Conservation (phyloP, 2,329 filamentous ascomycete genomes). For the Aureobasidium sp. region DNA sequence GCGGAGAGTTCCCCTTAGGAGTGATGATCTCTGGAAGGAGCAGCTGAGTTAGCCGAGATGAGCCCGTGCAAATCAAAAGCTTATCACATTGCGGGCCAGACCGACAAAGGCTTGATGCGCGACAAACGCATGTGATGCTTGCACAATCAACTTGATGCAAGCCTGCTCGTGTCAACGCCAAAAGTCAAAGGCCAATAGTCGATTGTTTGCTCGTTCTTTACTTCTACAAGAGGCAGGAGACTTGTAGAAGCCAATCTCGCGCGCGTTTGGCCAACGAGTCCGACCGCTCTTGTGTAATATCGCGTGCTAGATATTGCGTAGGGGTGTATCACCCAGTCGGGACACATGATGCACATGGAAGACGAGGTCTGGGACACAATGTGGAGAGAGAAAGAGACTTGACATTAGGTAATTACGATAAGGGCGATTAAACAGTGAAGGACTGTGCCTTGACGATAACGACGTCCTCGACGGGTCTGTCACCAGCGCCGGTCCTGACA, state of each 20-base stretch:
- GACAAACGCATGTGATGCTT: background rate
- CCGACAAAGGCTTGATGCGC: background rate
- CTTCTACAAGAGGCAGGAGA: slow-evolving; percentile 4
- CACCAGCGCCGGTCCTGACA: slow-evolving; percentile 82
- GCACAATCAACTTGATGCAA: background rate
- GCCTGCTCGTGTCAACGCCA: background rate
- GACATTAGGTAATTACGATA: slow-evolving; percentile 17
- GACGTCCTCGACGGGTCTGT: slow-evolving; percentile 83
- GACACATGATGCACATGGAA: too few species aligned
- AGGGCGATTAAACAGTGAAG: slow-evolving; percentile 8
- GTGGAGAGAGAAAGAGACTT: background rate
- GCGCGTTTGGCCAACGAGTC: background rate
- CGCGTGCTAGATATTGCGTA: background rate
- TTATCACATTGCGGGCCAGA: slow-evolving; percentile 16
- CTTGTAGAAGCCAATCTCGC: background rate
- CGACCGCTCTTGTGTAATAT: background rate
- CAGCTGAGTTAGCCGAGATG: slow-evolving; percentile 10
- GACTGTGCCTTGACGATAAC: slow-evolving; percentile 61
- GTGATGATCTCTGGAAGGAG: background rate
- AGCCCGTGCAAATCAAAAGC: slow-evolving; percentile 5
- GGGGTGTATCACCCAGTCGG: background rate
- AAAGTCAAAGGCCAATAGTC: background rate
- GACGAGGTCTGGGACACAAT: background rate
- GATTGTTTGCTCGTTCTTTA: background rate
- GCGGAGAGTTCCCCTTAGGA: background rate